Base-by-base conservation (phyloP, 1,284 basidiomycete species). In the Rhodotorula sp. region DNA sequence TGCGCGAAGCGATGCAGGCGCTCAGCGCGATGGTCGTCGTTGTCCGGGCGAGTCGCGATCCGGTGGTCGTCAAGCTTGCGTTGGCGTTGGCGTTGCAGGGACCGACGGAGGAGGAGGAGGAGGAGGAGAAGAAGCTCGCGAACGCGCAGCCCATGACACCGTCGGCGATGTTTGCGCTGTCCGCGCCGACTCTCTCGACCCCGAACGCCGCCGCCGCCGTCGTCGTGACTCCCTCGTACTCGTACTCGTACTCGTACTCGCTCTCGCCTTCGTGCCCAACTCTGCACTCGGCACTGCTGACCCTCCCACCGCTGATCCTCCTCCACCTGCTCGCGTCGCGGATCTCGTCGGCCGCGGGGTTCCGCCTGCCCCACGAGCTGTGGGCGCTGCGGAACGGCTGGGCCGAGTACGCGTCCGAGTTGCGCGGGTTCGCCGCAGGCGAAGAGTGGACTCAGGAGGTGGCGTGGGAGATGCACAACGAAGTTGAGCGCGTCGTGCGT, bases 1-100 rank as follows among this genome's bases (percentile, higher is more conserved):
- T 78, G 77, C 56, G 75, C 20, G 77, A 78, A 60, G 77, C 77
- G 30, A 72, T 77, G 71, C 70, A 76, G 61, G 75, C 76, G 4
- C 57, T 78, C 9, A 68, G 65, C 8, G 74, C 75, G 26, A 67
- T 77, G 66, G 64, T 77, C 24, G 68, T 78, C 46, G 72, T 75
- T 46, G 69, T 75, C 0, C 64, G 76, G n/a, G 71, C 72, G 44
- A 64, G 62, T 13, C 40, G 40, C 40, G 40, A 44, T 44, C 40
- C 40, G 40, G 13, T 15, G 16, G 40, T 44, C 7, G 40, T 44
- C 40, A 44, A 44, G 22, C 26, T 75, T 52, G 50, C 55, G 51
- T 28, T 47, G 20, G 15, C 8, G 22, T 22, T 75, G 48, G 50
- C 55, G 51, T 28, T 47, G 20, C 22, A 26, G 20, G 52, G 16